These are phyloP conservation scores for Candida easanensis DNA, from an alignment of 805 yeast species.

Conservation along the genomic window DNA sequence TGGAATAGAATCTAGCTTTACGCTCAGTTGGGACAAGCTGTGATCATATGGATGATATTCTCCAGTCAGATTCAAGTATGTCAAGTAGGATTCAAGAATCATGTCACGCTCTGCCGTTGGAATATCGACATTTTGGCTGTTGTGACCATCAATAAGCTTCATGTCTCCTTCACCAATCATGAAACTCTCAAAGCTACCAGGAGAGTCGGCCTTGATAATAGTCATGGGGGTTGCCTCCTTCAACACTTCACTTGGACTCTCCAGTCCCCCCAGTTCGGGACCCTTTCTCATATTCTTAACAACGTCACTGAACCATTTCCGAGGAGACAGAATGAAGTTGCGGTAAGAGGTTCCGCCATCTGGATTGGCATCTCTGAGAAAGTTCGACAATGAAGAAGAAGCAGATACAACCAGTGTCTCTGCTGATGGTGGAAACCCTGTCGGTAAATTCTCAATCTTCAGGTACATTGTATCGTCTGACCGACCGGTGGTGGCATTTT, in stretches of 20 bases:
- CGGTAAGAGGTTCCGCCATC: not conserved
- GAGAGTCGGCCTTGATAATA: not conserved
- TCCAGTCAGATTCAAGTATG: not conserved
- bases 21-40: too few species aligned
- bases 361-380: too few species aligned
- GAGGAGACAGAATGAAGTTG: slow-evolving; percentile 5
- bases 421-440: not conserved
- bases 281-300: not conserved
- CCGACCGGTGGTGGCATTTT: not conserved
- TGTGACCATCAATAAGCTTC: not conserved
- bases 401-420: not conserved
- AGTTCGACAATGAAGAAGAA: too few species aligned
- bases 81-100: not conserved
- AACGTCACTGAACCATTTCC: slow-evolving; percentile 7
- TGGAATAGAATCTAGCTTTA: too few species aligned
- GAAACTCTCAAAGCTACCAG: not conserved
- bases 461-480: not conserved
- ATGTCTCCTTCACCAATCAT: not conserved
- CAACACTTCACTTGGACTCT: not conserved
- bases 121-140: not conserved
- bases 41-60: not conserved
- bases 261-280: not conserved
- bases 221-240: not conserved
- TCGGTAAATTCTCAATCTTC: slow-evolving; percentile 1
- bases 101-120: not conserved